These are phyloP conservation scores for Rhizophagus sp. DNA, from an alignment of 192 early-diverging fungal species.

Conservation along the genomic window DNA sequence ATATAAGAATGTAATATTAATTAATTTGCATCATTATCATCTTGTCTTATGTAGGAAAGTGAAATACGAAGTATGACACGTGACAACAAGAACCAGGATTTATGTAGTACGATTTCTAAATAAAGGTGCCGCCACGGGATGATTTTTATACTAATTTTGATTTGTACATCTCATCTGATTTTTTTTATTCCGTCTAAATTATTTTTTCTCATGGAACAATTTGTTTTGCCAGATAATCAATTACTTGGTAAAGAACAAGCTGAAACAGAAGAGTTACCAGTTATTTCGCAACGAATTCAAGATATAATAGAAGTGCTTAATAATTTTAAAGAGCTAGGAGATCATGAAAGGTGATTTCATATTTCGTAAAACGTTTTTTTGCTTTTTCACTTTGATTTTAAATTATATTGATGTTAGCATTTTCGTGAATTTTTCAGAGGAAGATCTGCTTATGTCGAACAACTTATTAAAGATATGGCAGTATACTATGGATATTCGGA, in stretches of 20 bases:
- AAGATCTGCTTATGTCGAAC: conserved; percentile 83
- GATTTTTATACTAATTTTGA: too few species aligned
- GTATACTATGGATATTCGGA: conserved; percentile 95
- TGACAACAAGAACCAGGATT: too few species aligned
- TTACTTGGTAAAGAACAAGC: neutral
- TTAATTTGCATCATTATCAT: too few species aligned
- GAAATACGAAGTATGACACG: too few species aligned
- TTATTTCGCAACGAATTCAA: conserved; percentile 85
- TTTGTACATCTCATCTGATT: too few species aligned
- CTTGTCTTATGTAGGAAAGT: too few species aligned
- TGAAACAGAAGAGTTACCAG: conserved; percentile 53
- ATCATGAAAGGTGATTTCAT: conserved; percentile 53
- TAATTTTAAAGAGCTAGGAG: conserved; percentile 86
- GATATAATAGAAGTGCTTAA: conserved; percentile 87
- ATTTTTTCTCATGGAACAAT: neutral
- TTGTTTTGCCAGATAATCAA: neutral
- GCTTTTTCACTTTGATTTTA: neutral
- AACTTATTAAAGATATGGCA: conserved; percentile 87
- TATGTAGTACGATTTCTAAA: too few species aligned
- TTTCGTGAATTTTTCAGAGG: conserved; percentile 42
- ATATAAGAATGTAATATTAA: too few species aligned
- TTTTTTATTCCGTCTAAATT: too few species aligned
- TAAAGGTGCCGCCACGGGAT: too few species aligned
- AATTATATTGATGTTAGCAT: neutral
- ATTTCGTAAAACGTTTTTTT: neutral